Base-by-base conservation (phyloP, 441 rosid species). In the Pelargonium cotyledonis region DNA sequence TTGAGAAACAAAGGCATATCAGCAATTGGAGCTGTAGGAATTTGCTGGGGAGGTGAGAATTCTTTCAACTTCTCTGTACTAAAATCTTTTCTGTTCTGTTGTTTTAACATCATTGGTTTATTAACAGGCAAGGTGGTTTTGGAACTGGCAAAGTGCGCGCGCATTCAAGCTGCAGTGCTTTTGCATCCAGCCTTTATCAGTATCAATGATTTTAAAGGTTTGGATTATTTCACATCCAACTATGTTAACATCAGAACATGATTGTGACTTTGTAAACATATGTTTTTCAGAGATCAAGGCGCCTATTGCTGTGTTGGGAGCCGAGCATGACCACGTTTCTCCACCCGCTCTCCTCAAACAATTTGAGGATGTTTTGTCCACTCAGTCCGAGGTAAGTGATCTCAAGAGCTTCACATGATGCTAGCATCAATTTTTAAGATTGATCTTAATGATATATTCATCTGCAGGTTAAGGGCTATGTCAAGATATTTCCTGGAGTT, bases 171-270 rank as follows among this genome's bases (percentile, higher is more conserved):
- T 11, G 74, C 77, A 8, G 80, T 77, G 46, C 67, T 77, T 53
- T 68, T 77, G 75, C 80, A 80, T 67, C 80, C 80, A 12, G 62
- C 68, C 8, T 66, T 38, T 16, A 70, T 77, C 64, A 77, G 70
- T 0, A 71, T 49, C 26, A 70, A 77, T 3, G 80, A 73, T 12
- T 70, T 77, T 40, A 67, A 73, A 1, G 80, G 80, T 77, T 70
- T 47, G 35, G 43, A 68, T 1, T 9, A 49, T 68, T 41, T 21
- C 44, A 66, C 4, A 6, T 16, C 55, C 43, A 47, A 66, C 41
- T 41, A 16, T 61, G 0, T 61, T 8, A 16, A 64, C 77, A 69
- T 70, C 65, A 6, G 70, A 51, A 40, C 57, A 70, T 44, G 40
- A 70, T 29, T 70, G 66, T 7, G 44, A 69, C 23, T 66, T 69